These are phyloP conservation scores for Trypanosoma rangeli DNA, from an alignment of 208 protist species.

Conservation along the genomic window DNA sequence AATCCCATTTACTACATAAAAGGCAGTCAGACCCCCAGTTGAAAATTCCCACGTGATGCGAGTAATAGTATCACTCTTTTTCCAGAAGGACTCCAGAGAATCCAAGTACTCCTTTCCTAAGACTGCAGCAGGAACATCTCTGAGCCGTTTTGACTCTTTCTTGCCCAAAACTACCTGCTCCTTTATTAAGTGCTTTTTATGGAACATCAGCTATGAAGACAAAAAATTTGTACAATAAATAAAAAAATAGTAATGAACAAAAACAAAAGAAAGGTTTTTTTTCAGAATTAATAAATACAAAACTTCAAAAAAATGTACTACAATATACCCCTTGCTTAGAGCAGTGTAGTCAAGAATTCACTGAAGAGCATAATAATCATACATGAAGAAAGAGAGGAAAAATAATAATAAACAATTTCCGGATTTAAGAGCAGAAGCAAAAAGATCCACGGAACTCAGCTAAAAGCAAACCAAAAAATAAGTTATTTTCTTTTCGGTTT, in stretches of 20 bases:
- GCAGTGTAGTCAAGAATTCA: background rate
- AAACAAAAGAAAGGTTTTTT: constrained; percentile 10
- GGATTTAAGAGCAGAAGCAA: background rate
- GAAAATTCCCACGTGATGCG: constrained; percentile 47
- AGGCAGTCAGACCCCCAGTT: constrained; percentile 31
- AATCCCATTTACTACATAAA: constrained; percentile 58
- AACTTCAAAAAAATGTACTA: background rate
- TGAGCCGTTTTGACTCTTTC: constrained; percentile 55
- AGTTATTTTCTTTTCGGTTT: constrained; percentile 17
- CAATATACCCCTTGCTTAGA: background rate
- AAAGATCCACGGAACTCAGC: too few relatives aligned
- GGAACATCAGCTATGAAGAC: constrained; percentile 47
- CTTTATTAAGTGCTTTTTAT: constrained; percentile 60
- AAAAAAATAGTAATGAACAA: constrained; percentile 26
- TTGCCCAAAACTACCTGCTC: constrained; percentile 44
- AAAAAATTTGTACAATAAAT: constrained; percentile 2
- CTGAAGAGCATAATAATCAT: background rate
- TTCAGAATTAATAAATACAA: background rate
- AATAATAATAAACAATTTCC: background rate
- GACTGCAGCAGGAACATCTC: constrained; percentile 27
- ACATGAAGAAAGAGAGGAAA: background rate
- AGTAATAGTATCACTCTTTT: constrained; percentile 47
- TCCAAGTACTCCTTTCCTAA: constrained; percentile 43
- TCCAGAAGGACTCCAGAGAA: constrained; percentile 48
- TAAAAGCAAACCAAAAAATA: constrained; percentile 7